Percentiles rank a stretch among this genome's conserved stretches.
Conservation (phyloP, 2,329 filamentous ascomycete genomes). For the Aspergillus cejpii region DNA sequence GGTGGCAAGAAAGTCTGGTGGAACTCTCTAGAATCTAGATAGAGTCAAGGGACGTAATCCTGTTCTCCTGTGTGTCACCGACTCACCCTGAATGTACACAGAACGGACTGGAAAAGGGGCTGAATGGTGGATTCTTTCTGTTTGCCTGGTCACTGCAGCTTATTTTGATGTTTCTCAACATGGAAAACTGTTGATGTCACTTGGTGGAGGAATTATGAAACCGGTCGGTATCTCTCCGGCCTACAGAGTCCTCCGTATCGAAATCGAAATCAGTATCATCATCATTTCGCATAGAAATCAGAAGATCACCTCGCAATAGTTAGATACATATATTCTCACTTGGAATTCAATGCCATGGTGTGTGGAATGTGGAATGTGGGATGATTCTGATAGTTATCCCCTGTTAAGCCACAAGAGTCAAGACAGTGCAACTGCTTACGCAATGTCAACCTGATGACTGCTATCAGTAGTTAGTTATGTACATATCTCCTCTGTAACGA, state of each 20-base stretch:
- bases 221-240: background rate
- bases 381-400: background rate
- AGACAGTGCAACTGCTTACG: background rate
- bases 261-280: too few relatives aligned
- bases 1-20: background rate
- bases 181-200: slow-evolving; percentile 16
- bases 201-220: slow-evolving; percentile 11
- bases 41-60: too few relatives aligned
- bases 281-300: too few relatives aligned
- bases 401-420: background rate
- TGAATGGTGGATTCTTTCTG: background rate
- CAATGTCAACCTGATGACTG: background rate
- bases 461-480: background rate
- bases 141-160: background rate
- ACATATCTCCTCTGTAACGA: too few relatives aligned
- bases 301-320: too few relatives aligned
- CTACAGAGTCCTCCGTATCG: too few relatives aligned
- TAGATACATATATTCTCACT: too few relatives aligned
- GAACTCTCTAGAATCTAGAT: background rate
- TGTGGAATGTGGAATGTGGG: background rate
- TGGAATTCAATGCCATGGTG: background rate
- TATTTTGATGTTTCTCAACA: slow-evolving; percentile 20
- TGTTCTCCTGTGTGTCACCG: background rate
- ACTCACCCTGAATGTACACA: background rate
- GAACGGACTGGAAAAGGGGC: too few relatives aligned